Conservation (phyloP, 2,329 filamentous ascomycete species). For the Coleophoma cylindrospora region DNA sequence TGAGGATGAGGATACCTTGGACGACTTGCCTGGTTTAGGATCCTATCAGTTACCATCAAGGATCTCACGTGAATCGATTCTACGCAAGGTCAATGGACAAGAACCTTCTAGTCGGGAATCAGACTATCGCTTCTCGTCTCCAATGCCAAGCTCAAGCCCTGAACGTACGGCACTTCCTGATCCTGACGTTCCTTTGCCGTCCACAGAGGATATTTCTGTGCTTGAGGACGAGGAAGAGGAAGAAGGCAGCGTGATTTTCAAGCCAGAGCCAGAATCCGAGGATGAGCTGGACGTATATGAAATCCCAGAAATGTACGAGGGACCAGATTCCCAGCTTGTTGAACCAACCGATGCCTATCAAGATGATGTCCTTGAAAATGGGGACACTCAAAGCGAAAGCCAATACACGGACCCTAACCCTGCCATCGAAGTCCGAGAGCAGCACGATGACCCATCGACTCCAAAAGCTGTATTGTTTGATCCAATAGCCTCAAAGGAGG, state of each 20-base stretch:
- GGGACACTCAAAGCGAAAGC: constrained; percentile 36
- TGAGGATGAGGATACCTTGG: constrained; percentile 55
- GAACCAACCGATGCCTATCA: constrained; percentile 26
- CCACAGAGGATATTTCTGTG: constrained; percentile 64
- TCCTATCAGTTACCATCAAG: constrained; percentile 65
- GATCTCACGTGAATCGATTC: constrained; percentile 90
- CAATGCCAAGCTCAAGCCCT: constrained; percentile 52
- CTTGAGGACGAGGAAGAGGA: constrained; percentile 52
- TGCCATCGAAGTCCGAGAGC: constrained; percentile 15
- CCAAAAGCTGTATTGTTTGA: constrained; percentile 26
- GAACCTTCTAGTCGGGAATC: constrained; percentile 50
- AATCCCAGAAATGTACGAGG: constrained; percentile 62
- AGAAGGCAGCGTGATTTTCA: constrained; percentile 58
- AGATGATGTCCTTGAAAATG: constrained; percentile 9
- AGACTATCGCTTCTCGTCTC: constrained; percentile 60
- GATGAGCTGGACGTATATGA: constrained; percentile 60
- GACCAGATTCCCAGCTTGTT: constrained; percentile 32
- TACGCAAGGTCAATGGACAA: constrained; percentile 74
- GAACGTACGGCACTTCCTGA: constrained; percentile 62
- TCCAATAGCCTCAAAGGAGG: constrained; percentile 5
- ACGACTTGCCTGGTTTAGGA: constrained; percentile 53
- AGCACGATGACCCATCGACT: constrained; percentile 46
- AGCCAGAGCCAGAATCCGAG: constrained; percentile 51
- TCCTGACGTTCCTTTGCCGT: constrained; percentile 86
- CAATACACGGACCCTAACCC: constrained; percentile 44